Conservation (phyloP, 371 early-diverging fungal species). For the Mortierella sp. region DNA sequence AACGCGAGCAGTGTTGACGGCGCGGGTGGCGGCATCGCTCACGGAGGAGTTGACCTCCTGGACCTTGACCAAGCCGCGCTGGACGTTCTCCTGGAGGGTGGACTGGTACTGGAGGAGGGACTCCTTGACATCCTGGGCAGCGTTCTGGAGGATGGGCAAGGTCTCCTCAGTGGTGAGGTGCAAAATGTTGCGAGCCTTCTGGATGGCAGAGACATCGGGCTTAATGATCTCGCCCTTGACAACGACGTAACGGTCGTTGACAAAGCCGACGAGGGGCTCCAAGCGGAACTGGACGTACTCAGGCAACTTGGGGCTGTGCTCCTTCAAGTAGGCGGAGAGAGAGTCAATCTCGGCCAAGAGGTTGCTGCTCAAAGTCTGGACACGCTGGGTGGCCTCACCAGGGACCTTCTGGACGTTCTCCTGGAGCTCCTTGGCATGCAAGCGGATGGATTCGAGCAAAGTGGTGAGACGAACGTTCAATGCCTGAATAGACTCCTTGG, state of each 20-base stretch:
- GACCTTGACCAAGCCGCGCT: slow-evolving; percentile 52
- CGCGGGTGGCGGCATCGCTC: slow-evolving; percentile 43
- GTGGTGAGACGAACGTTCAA: slow-evolving; percentile 47
- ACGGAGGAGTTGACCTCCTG: slow-evolving; percentile 53
- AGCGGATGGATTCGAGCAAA: slow-evolving; percentile 39
- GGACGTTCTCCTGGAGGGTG: slow-evolving; percentile 53
- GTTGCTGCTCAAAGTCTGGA: slow-evolving; percentile 38
- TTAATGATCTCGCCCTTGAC: slow-evolving; percentile 62
- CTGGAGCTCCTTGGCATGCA: slow-evolving; percentile 52
- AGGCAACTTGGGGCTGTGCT: slow-evolving; percentile 61
- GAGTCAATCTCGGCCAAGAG: slow-evolving; percentile 57
- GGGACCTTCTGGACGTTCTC: slow-evolving; percentile 48
- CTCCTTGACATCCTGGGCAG: slow-evolving; percentile 64
- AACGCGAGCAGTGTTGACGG: slow-evolving; percentile 45
- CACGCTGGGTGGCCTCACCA: slow-evolving; percentile 38
- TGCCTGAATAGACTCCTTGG: slow-evolving; percentile 48
- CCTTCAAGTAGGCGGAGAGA: slow-evolving; percentile 62
- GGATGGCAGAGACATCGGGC: slow-evolving; percentile 61
- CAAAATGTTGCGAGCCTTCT: slow-evolving; percentile 69
- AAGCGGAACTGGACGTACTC: slow-evolving; percentile 65
- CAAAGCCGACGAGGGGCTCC: slow-evolving; percentile 63
- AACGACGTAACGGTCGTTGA: slow-evolving; percentile 63
- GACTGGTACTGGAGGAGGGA: slow-evolving; percentile 52
- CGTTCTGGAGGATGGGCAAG: slow-evolving; percentile 64
- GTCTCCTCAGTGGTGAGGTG: slow-evolving; percentile 64